These are phyloP conservation scores for Melampsora americana DNA, from an alignment of 1,284 basidiomycete species.

Conservation along the genomic window DNA sequence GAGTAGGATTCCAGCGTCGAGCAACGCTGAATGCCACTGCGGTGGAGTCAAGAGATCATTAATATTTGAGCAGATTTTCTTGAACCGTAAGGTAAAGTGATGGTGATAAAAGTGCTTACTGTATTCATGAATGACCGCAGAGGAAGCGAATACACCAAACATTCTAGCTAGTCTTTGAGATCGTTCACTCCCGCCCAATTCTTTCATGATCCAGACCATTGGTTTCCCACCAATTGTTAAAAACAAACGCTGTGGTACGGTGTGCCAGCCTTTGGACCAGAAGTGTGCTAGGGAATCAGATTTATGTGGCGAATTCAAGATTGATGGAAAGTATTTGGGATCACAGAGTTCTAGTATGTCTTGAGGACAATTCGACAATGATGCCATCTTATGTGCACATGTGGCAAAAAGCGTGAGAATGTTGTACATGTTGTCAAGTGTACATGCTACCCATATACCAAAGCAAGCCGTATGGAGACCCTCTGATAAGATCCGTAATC, in stretches of 20 bases:
- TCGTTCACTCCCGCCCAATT: not conserved
- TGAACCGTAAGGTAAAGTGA: too few species aligned
- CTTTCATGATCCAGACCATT: not conserved
- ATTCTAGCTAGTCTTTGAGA: not conserved
- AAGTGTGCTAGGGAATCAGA: not conserved
- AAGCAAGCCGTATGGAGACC: not conserved
- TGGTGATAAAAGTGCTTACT: not conserved
- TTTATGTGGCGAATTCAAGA: not conserved
- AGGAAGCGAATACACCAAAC: not conserved
- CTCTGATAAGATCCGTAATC: not conserved
- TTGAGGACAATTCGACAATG: not conserved
- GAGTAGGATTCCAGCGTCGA: too few species aligned
- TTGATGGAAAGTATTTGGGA: not conserved
- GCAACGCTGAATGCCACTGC: too few species aligned
- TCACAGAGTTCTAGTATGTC: not conserved
- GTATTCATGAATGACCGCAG: not conserved
- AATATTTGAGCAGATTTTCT: too few species aligned
- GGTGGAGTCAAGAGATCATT: too few species aligned
- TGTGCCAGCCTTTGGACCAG: constrained; percentile 3
- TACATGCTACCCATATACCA: not conserved
- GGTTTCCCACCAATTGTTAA: not conserved
- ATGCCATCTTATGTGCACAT: not conserved
- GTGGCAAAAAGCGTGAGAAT: not conserved
- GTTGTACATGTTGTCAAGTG: not conserved
- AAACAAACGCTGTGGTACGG: not conserved